These are phyloP conservation scores for Bipolaris oryzae DNA, from an alignment of 2,329 filamentous ascomycete species.

Conservation along the genomic window DNA sequence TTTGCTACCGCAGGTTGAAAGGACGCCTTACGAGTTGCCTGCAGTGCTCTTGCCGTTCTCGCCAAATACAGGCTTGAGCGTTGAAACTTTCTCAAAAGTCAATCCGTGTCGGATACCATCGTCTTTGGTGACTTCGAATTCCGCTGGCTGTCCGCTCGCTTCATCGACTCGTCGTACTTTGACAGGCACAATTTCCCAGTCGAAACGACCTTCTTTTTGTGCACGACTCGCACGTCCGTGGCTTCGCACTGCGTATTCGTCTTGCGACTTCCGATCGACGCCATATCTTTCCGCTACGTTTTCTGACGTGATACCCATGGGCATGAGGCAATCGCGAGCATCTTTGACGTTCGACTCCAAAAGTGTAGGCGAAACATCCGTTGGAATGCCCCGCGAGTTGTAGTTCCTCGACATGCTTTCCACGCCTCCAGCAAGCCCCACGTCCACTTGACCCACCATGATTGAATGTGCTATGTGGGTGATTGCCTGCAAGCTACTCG, in stretches of 20 bases:
- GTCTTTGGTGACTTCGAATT: slow-evolving; percentile 79
- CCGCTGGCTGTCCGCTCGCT: slow-evolving; percentile 70
- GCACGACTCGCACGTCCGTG: slow-evolving; percentile 85
- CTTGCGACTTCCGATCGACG: slow-evolving; percentile 78
- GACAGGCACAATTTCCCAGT: slow-evolving; percentile 92
- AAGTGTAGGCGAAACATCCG: slow-evolving; percentile 75
- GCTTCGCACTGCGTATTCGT: slow-evolving; percentile 83
- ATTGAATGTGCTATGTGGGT: slow-evolving; percentile 94
- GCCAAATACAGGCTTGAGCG: slow-evolving; percentile 88
- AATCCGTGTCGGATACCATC: slow-evolving; percentile 92
- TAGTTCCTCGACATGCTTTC: slow-evolving; percentile 93
- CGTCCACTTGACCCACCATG: slow-evolving; percentile 75
- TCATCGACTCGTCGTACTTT: slow-evolving; percentile 75
- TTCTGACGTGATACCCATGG: slow-evolving; percentile 99
- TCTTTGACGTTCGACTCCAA: slow-evolving; percentile 76
- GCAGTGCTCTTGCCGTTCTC: slow-evolving; percentile 90
- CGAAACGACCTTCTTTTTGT: slow-evolving; percentile 86
- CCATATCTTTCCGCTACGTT: slow-evolving; percentile 91
- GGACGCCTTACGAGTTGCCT: slow-evolving; percentile 65
- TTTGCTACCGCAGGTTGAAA: not conserved
- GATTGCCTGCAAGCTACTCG: slow-evolving; percentile 90
- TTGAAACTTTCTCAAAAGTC: slow-evolving; percentile 77
- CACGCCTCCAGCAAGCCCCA: slow-evolving; percentile 85
- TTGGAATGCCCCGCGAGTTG: slow-evolving; percentile 71
- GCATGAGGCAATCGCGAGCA: slow-evolving; percentile 81